A percentile compares a stretch with the other conserved stretches of the same genome.
Conservation (phyloP, 2,329 filamentous ascomycete species). For the Cladosporium sp. region DNA sequence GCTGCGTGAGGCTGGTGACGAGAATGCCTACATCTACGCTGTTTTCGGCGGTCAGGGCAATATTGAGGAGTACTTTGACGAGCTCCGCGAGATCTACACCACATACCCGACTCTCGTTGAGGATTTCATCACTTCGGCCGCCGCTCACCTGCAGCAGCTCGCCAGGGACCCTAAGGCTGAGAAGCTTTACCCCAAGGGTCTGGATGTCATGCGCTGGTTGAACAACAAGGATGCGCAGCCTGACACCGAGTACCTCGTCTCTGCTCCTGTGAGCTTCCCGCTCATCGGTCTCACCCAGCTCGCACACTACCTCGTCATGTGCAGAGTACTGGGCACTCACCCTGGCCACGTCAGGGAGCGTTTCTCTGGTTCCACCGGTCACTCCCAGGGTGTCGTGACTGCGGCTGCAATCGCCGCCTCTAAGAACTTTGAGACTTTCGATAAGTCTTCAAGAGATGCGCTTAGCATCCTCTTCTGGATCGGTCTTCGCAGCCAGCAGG, state of each 20-base stretch:
- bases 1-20: slow-evolving; percentile 80
- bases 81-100: slow-evolving; percentile 83
- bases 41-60: slow-evolving; percentile 98
- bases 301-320: slow-evolving; percentile 92
- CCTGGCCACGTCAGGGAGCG: slow-evolving; percentile 83
- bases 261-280: slow-evolving; percentile 91
- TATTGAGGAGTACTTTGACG: slow-evolving; percentile 99
- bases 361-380: slow-evolving; percentile 84
- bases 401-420: slow-evolving; percentile 88
- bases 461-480: slow-evolving; percentile 98
- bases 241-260: slow-evolving; percentile 90
- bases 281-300: slow-evolving; percentile 95
- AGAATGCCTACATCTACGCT: slow-evolving; percentile 79
- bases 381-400: slow-evolving; percentile 94
- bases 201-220: slow-evolving; percentile 92
- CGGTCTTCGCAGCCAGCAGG: slow-evolving; percentile 92
- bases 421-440: slow-evolving; percentile 89
- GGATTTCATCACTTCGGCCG: slow-evolving; percentile 75
- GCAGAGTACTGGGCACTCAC: slow-evolving; percentile 82
- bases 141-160: slow-evolving; percentile 81
- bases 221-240: slow-evolving; percentile 85
- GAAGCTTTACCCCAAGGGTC: slow-evolving; percentile 96
- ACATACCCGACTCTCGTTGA: slow-evolving; percentile 90
- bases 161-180: slow-evolving; percentile 79
- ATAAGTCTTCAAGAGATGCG: slow-evolving; percentile 71